Evolutionary conservation across 192 early-diverging fungal genomes (phyloP).

Genomic region (Linnemannia elongata): DNA sequence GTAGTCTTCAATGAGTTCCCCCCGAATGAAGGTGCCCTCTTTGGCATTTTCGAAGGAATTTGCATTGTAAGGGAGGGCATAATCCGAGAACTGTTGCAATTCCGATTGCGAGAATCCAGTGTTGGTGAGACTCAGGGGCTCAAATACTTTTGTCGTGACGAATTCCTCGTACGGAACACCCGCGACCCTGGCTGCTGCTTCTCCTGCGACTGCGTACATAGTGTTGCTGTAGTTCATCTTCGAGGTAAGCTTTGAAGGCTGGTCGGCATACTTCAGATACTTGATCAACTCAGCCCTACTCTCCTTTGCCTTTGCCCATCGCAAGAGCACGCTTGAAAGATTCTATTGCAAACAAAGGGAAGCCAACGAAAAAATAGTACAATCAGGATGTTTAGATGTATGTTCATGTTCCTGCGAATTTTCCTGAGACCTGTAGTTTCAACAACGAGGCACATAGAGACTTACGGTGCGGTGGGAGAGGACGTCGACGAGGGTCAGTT

Average conservation of each 20-base stretch:
- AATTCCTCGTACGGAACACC: slow-evolving; percentile 6
- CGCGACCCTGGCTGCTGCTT: slow-evolving; percentile 11
- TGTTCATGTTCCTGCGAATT: too few relatives aligned
- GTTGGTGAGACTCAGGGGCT: slow-evolving; percentile 1
- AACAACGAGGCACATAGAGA: background rate
- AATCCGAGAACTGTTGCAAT: slow-evolving; percentile 5
- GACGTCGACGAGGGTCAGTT: slow-evolving; percentile 6
- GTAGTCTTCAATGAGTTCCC: background rate
- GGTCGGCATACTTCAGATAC: background rate
- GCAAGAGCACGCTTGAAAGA: too few relatives aligned
- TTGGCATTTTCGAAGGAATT: slow-evolving; percentile 16
- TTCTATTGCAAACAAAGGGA: too few relatives aligned
- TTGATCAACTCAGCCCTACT: background rate
- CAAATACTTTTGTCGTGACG: background rate
- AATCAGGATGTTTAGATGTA: too few relatives aligned
- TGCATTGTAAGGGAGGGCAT: background rate
- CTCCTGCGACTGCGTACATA: slow-evolving; percentile 22
- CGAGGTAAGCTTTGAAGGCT: background rate
- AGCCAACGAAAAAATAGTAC: too few relatives aligned
- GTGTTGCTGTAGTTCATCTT: background rate
- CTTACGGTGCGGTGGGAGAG: slow-evolving; percentile 21
- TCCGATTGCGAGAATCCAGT: slow-evolving; percentile 4
- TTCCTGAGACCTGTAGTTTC: background rate
- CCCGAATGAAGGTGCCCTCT: background rate
- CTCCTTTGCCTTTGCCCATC: too few relatives aligned